Conservation (phyloP, 2,329 filamentous ascomycete genomes). For the Penicillium sp. region DNA sequence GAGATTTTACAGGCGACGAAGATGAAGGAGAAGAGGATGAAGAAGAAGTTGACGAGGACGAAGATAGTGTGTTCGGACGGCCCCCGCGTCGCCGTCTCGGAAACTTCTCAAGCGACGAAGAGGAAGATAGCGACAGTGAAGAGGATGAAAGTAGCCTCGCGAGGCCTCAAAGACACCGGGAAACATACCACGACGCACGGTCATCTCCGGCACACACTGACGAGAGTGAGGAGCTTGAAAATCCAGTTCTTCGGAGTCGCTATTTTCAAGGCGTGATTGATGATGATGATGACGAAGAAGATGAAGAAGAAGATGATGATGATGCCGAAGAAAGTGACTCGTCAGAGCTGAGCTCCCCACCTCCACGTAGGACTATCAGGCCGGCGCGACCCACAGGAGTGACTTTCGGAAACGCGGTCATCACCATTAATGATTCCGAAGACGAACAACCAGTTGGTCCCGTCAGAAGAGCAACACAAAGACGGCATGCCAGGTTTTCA, state of each 20-base stretch:
- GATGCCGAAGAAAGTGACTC: constrained; percentile 14
- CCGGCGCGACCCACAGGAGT: constrained; percentile 10
- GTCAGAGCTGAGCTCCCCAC: constrained; percentile 14
- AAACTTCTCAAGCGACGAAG: background rate
- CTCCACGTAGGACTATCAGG: constrained; percentile 11
- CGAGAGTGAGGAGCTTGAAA: background rate
- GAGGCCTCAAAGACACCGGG: constrained; percentile 4
- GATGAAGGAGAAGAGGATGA: constrained; percentile 17
- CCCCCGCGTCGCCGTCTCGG: background rate
- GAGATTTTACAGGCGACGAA: constrained; percentile 5
- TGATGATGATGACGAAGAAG: constrained; percentile 10
- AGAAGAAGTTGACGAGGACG: constrained; percentile 20
- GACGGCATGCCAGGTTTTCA: constrained; percentile 23
- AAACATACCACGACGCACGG: background rate
- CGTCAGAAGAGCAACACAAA: constrained; percentile 23
- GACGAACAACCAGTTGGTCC: constrained; percentile 31
- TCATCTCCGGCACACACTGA: background rate
- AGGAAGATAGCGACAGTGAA: constrained; percentile 23
- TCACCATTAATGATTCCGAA: constrained; percentile 29
- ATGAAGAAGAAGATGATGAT: constrained; percentile 9
- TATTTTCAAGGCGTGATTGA: background rate
- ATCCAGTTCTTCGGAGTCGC: background rate
- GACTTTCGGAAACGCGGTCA: constrained; percentile 22
- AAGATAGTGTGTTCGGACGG: background rate
- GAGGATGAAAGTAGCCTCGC: constrained; percentile 7